A percentile compares a stretch with the other conserved stretches of the same genome.
These are phyloP conservation scores for Cyberlindnera misumaiensis DNA, from an alignment of 805 yeast species.

Conservation along the genomic window DNA sequence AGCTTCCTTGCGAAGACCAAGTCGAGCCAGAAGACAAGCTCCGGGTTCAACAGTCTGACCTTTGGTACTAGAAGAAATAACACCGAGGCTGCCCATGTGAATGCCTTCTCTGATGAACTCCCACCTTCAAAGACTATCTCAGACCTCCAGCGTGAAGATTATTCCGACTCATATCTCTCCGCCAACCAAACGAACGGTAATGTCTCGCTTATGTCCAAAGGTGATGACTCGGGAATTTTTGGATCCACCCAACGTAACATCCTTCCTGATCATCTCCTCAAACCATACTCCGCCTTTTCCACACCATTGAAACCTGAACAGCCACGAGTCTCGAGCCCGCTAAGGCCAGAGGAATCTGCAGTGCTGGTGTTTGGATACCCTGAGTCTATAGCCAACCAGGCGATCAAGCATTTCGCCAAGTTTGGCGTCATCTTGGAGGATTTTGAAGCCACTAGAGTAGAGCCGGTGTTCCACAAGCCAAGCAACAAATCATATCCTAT, in stretches of 20 bases:
- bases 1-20: slow-evolving; percentile 17
- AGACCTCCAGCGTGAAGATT: slow-evolving; percentile 35
- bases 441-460: slow-evolving; percentile 39
- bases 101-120: slow-evolving; percentile 32
- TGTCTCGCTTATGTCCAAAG: slow-evolving; percentile 3
- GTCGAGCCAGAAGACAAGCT: slow-evolving; percentile 9
- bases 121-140: slow-evolving; percentile 35
- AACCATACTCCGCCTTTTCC: neutral
- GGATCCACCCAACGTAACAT: slow-evolving; percentile 1
- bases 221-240: slow-evolving; percentile 3
- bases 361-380: slow-evolving; percentile 88
- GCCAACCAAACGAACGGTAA: slow-evolving; percentile 10
- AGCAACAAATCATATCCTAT: slow-evolving; percentile 47
- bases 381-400: slow-evolving; percentile 58
- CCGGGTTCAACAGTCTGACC: slow-evolving; percentile 31
- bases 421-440: slow-evolving; percentile 79
- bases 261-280: neutral
- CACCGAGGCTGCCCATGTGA: slow-evolving; percentile 18
- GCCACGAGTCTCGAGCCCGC: neutral
- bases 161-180: slow-evolving; percentile 17
- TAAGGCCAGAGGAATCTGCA: slow-evolving; percentile 42
- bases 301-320: neutral
- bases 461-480: slow-evolving; percentile 17
- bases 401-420: slow-evolving; percentile 67
- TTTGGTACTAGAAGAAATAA: slow-evolving; percentile 31